These are phyloP conservation scores for Talaromyces funiculosus DNA, from an alignment of 2,329 filamentous ascomycete species.

Conservation along the genomic window DNA sequence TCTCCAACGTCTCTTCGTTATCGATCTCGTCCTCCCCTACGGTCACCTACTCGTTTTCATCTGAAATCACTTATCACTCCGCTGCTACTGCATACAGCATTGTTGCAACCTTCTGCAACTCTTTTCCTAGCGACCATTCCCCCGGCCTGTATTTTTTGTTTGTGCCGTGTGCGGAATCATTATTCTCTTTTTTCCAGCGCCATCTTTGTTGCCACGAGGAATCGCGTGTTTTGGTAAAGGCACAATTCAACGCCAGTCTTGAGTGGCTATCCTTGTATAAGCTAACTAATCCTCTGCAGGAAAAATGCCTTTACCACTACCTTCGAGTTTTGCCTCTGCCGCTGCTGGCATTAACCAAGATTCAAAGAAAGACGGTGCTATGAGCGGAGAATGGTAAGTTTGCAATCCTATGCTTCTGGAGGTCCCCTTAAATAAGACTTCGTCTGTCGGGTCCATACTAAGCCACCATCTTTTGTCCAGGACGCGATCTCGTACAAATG, in stretches of 20 bases:
- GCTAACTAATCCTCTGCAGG: conserved; percentile 20
- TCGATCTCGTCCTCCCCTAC: conserved; percentile 8
- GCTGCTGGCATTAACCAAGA: conserved; percentile 67
- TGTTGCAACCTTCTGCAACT: conserved; percentile 8
- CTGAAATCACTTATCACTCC: conserved; percentile 5
- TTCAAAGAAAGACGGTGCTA: conserved; percentile 53
- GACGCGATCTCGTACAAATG: conserved; percentile 58
- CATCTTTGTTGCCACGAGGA: conserved; percentile 14
- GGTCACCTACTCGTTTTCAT: conserved; percentile 8
- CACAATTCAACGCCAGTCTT: conserved; percentile 8
- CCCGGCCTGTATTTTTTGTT: conserved; percentile 13
- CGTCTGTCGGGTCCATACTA: conserved; percentile 14
- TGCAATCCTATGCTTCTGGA: background rate
- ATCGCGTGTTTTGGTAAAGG: conserved; percentile 8
- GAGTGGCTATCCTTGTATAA: conserved; percentile 14
- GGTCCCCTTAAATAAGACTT: background rate
- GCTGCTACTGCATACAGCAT: conserved; percentile 13
- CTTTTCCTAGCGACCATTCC: conserved; percentile 3
- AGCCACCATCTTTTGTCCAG: conserved; percentile 31
- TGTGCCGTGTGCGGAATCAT: conserved; percentile 15
- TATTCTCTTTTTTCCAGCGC: conserved; percentile 11
- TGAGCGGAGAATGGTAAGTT: conserved; percentile 70
- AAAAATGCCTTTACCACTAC: conserved; percentile 66
- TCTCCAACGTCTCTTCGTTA: conserved; percentile 12
- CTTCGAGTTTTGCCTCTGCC: conserved; percentile 78